These are phyloP conservation scores for Filobasidium floriforme DNA, from an alignment of 768 basidiomycete genomes.

Conservation along the genomic window DNA sequence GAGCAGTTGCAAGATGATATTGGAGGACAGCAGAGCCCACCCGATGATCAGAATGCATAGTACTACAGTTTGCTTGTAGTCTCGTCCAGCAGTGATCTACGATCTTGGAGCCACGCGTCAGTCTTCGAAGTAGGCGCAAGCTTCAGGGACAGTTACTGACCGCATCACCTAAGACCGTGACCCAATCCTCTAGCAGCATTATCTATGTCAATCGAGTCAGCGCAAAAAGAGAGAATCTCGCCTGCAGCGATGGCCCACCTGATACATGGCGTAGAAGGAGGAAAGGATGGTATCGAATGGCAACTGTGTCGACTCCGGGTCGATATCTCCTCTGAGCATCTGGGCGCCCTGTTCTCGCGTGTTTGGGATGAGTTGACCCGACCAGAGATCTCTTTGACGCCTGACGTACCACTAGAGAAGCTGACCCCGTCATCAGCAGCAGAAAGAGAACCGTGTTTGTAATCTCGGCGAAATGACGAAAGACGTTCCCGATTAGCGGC, in stretches of 20 bases:
- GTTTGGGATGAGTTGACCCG: neutral
- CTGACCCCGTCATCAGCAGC: slow-evolving; percentile 74
- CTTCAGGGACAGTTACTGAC: slow-evolving; percentile 19
- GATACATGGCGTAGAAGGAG: slow-evolving; percentile 75
- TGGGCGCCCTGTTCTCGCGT: slow-evolving; percentile 53
- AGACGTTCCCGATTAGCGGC: slow-evolving; percentile 76
- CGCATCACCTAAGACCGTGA: slow-evolving; percentile 29
- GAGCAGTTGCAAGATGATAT: slow-evolving; percentile 81
- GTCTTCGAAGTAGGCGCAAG: slow-evolving; percentile 40
- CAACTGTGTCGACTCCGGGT: slow-evolving; percentile 48
- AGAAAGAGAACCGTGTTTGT: slow-evolving; percentile 88
- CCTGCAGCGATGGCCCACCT: slow-evolving; percentile 32
- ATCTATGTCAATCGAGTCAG: slow-evolving; percentile 44
- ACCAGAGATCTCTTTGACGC: neutral
- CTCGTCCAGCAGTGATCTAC: slow-evolving; percentile 56
- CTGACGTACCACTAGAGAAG: slow-evolving; percentile 60
- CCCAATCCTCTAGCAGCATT: slow-evolving; percentile 90
- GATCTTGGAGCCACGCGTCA: slow-evolving; percentile 51
- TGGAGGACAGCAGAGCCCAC: slow-evolving; percentile 86
- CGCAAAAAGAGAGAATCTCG: too few species aligned
- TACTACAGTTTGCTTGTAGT: slow-evolving; percentile 62
- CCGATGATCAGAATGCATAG: slow-evolving; percentile 63
- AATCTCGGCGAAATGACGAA: slow-evolving; percentile 85
- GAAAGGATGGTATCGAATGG: slow-evolving; percentile 78
- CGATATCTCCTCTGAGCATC: slow-evolving; percentile 74